phyloP scores from a whole-genome alignment of 345 rosid genomes.

The Gossypium arboreum region DNA sequence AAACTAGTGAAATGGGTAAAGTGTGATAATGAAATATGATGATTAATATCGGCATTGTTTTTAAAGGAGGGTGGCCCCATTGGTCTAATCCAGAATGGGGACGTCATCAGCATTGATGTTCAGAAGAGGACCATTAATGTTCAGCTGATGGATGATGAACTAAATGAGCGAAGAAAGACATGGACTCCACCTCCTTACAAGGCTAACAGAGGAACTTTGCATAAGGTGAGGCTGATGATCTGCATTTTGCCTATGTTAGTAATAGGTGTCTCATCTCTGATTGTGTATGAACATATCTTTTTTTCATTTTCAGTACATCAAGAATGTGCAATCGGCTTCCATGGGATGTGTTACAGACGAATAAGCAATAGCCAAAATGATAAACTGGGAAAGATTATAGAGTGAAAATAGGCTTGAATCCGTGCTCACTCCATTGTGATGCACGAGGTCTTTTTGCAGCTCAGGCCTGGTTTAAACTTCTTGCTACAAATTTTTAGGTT shows the following conservation, averaged over 20 bases:
- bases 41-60: background rate
- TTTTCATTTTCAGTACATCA: constrained; percentile 67
- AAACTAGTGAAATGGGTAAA: no score
- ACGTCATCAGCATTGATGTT: constrained; percentile 68
- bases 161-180: constrained; percentile 61
- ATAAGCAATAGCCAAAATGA: constrained; percentile 20
- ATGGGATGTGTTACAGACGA: constrained; percentile 92
- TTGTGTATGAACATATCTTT: background rate
- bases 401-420: background rate
- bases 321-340: constrained; percentile 84
- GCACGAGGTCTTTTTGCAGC: background rate
- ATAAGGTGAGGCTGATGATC: constrained; percentile 46
- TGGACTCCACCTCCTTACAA: constrained; percentile 79
- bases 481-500: no score
- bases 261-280: background rate
- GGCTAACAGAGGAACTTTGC: constrained; percentile 64
- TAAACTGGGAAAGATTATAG: background rate
- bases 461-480: background rate
- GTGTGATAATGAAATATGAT: background rate
- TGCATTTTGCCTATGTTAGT: background rate
- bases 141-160: constrained; percentile 51
- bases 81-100: constrained; percentile 76
- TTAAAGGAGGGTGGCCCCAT: constrained; percentile 96
- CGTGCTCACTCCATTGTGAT: background rate
- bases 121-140: constrained; percentile 70